Evolutionary conservation across 768 basidiomycete species (phyloP), one percentile per base, ranked within the genome.

Genomic region (Xanthoconium stramineum): DNA sequence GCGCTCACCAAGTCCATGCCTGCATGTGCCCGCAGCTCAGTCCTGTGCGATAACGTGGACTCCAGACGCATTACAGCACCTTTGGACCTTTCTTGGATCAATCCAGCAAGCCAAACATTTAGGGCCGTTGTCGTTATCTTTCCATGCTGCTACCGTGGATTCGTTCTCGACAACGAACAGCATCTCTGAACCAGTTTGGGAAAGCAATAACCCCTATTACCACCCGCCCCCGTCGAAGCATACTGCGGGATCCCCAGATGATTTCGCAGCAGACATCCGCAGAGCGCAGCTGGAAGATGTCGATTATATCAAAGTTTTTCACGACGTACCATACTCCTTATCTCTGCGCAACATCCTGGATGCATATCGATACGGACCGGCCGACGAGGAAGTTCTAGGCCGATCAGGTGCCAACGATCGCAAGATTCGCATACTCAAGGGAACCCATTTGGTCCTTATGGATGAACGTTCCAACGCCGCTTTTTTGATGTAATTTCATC

Each of bases 301-400:
- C 43, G 83, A 85, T 61, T 73, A 80, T 60, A 78, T 86, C 72
- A 84, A 83, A 65, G 67, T 86, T 35, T 84, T 83, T 65, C 83
- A 84, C 61, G 82, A 84, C 58, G 75, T 77, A 32, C 58, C 65
- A 37, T 72, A 75, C 59, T 74, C 81, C 8, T 75, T 83, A 67
- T 68, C 71, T 57, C 65, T 86, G 14, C 75, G 84, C 44, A 77
- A 72, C 53, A 60, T 81, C 33, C 67, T 86, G 44, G 78, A 84
- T 63, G 73, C 76, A 14, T 85, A 84, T 78, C 63, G 63, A 24
- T 80, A 76, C 61, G 55, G 65, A 35, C 55, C 48, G 13, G 58
- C 36, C 28, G 51, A 52, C 52, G 46, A 29, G 24, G 38, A 59
- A 36, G 59, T 28, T 53, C 46, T 40, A 40, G 56, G 63, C 54